Evolutionary conservation across 768 basidiomycete genomes (phyloP), one percentile per base, ranked within the genome.

Genomic region (Lactarius pseudohatsudake): DNA sequence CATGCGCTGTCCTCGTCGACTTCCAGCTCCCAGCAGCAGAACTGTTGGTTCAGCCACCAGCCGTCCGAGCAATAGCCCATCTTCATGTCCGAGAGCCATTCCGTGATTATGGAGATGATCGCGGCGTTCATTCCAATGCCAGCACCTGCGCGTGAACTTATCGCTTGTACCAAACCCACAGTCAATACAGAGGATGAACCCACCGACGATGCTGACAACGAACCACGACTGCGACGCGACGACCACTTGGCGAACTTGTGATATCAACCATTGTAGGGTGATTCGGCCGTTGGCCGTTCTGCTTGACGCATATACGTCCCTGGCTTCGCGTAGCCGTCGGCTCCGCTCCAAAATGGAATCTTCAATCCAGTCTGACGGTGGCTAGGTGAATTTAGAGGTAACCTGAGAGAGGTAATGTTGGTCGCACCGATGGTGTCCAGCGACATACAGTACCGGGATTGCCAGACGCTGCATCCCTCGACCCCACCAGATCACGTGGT

Each of bases 31-130:
- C 96, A 95, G 75, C 97, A 99, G 77, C 97, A 99, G 76, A 98
- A 98, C 73, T 97, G 92, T 72, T 94, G 89, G 76, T 96, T 97
- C 63, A 99, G 76, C 96, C 97, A 99, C 97, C 97, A 99, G 1
- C 93, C 96, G 70, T 95, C 93, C 4, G 86, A 82, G 77, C 97
- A 99, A 74, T 98, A 97, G 1, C 97, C 97, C 81, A 96, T 91
- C 79, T 98, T 98, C 70, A 98, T 87, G 76, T 98, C 96, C 2
- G 95, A 94, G 28, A 99, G 84, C 97, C 97, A 99, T 77, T 92
- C 93, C 57, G 94, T 97, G 67, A 95, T 80, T 71, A 99, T 97
- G 36, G 95, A 94, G 60, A 97, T 95, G 61, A 98, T 76, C 10
- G 94, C 96, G n/a, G 95, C 94, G 72, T 93, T 97, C 50, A 94